A percentile compares a stretch with the other conserved stretches of the same genome.
phyloP scores from a whole-genome alignment of 257 asterid genomes.

The Ehretia macrophylla region DNA sequence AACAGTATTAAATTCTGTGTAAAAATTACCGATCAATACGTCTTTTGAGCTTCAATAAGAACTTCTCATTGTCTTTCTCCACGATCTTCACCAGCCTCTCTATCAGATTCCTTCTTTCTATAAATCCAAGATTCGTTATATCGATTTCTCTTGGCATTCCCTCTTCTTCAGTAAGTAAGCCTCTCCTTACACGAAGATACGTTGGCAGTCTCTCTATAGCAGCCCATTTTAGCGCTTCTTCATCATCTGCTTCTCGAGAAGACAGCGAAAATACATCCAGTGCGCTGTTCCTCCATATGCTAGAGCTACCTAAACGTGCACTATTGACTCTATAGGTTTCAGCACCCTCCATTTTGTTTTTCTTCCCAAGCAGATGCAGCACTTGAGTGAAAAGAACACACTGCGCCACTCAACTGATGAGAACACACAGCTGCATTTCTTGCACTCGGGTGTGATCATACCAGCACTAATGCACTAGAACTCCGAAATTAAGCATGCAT shows the following conservation, averaged over 20 bases:
- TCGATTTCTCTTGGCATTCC: slow-evolving; percentile 25
- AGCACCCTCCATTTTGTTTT: slow-evolving; percentile 23
- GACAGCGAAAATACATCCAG: slow-evolving; percentile 26
- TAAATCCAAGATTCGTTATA: slow-evolving; percentile 24
- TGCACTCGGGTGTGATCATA: no score
- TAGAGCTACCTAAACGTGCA: slow-evolving; percentile 21
- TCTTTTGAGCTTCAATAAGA: slow-evolving; percentile 27
- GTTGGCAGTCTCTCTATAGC: slow-evolving; percentile 36
- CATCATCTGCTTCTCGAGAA: slow-evolving; percentile 17
- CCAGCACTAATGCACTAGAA: no score
- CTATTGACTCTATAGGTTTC: slow-evolving; percentile 10
- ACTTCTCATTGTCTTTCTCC: slow-evolving; percentile 33
- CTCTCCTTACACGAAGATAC: slow-evolving; percentile 24
- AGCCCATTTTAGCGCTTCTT: slow-evolving; percentile 37
- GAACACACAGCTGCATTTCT: no score
- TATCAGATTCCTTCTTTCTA: slow-evolving; percentile 21
- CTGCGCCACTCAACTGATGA: no score
- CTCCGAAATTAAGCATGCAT: no score
- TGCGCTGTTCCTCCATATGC: slow-evolving; percentile 22
- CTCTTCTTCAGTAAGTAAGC: slow-evolving; percentile 22
- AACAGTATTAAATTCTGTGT: neutral
- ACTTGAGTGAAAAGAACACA: neutral
- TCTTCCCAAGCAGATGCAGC: neutral
- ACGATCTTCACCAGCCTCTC: slow-evolving; percentile 25
- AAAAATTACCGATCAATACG: slow-evolving; percentile 24